phyloP scores from a whole-genome alignment of 495 filamentous ascomycete species.

The Staphylotrichum tortipilum region DNA sequence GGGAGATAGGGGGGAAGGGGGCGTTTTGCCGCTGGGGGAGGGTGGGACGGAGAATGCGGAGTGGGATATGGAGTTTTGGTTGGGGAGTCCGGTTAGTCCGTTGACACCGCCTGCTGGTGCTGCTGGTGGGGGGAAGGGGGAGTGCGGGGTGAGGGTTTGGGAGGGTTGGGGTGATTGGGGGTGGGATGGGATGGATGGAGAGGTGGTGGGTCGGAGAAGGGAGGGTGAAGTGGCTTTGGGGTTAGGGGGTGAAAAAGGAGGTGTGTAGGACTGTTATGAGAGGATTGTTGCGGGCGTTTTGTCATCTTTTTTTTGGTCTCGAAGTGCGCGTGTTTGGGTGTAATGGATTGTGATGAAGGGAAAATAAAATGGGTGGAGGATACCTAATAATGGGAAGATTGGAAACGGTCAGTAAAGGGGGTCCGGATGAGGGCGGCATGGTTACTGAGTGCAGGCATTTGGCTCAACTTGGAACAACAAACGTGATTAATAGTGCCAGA shows the following conservation, averaged over 20 bases:
- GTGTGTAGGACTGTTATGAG: too few relatives aligned
- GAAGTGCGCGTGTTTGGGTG: too few relatives aligned
- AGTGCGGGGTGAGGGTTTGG: background rate
- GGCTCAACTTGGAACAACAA: background rate
- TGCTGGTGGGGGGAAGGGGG: background rate
- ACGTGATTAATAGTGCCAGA: background rate
- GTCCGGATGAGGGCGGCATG: too few relatives aligned
- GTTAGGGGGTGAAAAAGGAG: too few relatives aligned
- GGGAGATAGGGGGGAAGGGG: background rate
- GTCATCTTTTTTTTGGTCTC: too few relatives aligned
- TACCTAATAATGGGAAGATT: too few relatives aligned
- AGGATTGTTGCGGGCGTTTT: too few relatives aligned
- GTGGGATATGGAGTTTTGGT: conserved; percentile 6
- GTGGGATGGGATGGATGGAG: background rate
- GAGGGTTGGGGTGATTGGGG: background rate
- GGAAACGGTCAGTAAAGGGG: background rate
- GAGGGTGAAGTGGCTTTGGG: too few relatives aligned
- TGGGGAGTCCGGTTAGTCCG: conserved; percentile 12
- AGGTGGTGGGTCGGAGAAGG: too few relatives aligned
- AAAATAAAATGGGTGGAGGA: too few relatives aligned
- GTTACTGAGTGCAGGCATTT: background rate
- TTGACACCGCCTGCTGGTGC: conserved; percentile 2
- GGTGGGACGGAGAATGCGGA: too few relatives aligned
- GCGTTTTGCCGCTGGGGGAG: conserved; percentile 4
- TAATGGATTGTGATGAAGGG: too few relatives aligned